Percentiles rank a stretch among this genome's conserved stretches.
Conservation (phyloP, 345 rosid genomes). For the Syzygium aromaticum region DNA sequence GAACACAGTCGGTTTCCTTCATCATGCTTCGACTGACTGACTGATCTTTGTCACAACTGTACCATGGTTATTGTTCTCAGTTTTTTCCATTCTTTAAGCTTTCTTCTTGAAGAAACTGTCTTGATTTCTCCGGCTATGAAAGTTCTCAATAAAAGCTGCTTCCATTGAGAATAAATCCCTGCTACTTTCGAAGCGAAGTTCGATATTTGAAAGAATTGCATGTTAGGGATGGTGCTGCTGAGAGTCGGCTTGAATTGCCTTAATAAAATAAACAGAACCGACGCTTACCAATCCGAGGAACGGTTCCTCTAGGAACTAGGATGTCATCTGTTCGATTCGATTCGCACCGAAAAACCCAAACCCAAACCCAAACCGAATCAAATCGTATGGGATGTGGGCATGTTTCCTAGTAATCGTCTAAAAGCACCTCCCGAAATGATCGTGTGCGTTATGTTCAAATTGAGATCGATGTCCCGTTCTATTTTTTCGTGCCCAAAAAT, state of each 20-base stretch:
- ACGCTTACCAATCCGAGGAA: neutral
- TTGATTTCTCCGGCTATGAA: neutral
- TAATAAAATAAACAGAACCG: neutral
- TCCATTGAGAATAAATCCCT: neutral
- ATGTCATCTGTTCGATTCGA: too few relatives aligned
- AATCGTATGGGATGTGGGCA: too few relatives aligned
- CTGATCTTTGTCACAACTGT: neutral
- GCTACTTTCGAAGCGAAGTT: neutral
- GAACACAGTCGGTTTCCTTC: neutral
- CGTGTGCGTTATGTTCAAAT: neutral
- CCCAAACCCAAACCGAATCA: too few relatives aligned
- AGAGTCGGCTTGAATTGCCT: rapidly evolving
- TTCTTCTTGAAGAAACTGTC: neutral
- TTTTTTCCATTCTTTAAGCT: neutral
- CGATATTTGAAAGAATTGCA: neutral
- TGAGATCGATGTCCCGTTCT: too few relatives aligned
- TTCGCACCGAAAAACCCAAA: too few relatives aligned
- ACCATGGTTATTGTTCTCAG: neutral
- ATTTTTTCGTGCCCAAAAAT: too few relatives aligned
- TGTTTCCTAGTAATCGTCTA: neutral
- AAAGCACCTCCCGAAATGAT: rapidly evolving
- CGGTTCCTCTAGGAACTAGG: neutral
- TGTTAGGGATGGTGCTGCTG: neutral
- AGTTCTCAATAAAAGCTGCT: neutral
- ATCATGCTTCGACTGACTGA: neutral